Evolutionary conservation across 371 early-diverging fungal species (phyloP).

Genomic region (Encephalitozoon cuniculi): DNA sequence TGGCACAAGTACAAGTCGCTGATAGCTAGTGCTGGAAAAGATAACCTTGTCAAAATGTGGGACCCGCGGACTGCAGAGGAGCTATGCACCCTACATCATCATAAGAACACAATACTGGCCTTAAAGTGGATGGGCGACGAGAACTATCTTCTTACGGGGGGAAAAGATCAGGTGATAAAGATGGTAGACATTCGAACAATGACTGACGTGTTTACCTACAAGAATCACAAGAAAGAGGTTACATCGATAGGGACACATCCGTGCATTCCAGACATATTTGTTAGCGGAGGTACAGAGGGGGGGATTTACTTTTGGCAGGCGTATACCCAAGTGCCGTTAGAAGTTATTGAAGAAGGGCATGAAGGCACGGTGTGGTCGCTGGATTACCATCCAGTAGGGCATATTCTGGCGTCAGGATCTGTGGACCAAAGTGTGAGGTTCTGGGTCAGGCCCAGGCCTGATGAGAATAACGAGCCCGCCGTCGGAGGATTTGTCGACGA

Average conservation of each 20-base stretch:
- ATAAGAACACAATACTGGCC: constrained; percentile 84
- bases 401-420: constrained; percentile 84
- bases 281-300: constrained; percentile 86
- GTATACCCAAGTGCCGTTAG: constrained; percentile 64
- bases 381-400: constrained; percentile 97
- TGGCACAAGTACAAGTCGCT: constrained; percentile 92
- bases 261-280: constrained; percentile 75
- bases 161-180: constrained; percentile 84
- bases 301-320: constrained; percentile 80
- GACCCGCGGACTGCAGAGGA: constrained; percentile 83
- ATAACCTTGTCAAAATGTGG: constrained; percentile 93
- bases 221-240: constrained; percentile 84
- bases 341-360: constrained; percentile 76
- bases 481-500: constrained; percentile 1
- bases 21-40: constrained; percentile 92
- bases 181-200: constrained; percentile 87
- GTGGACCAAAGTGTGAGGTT: constrained; percentile 94
- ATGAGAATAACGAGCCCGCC: constrained; percentile 48
- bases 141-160: constrained; percentile 83
- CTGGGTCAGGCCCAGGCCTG: constrained; percentile 88
- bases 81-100: constrained; percentile 80
- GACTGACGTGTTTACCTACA: constrained; percentile 79
- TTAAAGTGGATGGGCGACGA: constrained; percentile 90
- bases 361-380: constrained; percentile 88
- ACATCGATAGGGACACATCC: constrained; percentile 76